Evolutionary conservation across 768 basidiomycete genomes (phyloP).

Genomic region (Tulasnella sp.): DNA sequence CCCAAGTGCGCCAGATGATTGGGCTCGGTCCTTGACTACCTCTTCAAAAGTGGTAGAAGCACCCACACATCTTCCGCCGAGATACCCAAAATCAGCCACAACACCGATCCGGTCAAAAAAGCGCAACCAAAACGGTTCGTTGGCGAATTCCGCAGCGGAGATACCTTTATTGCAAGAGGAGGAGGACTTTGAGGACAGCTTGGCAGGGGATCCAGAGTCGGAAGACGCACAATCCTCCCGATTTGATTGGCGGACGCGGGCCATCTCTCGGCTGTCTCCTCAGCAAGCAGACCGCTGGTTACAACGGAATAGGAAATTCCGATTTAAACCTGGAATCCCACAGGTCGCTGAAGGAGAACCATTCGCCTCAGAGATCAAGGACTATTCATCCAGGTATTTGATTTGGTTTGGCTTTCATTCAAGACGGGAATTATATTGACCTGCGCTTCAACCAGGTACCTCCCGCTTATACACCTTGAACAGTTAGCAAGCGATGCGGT

Average conservation of each 20-base stretch:
- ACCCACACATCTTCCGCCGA: neutral
- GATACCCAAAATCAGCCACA: neutral
- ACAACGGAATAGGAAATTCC: neutral
- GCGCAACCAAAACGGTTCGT: neutral
- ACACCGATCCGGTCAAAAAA: neutral
- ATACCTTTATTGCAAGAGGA: neutral
- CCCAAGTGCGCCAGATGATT: neutral
- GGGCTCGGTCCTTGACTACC: neutral
- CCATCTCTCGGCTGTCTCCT: neutral
- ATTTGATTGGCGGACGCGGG: neutral
- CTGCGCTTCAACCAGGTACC: slow-evolving; percentile 31
- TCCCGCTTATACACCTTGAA: slow-evolving; percentile 42
- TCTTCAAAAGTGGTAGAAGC: neutral
- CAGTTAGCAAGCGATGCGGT: slow-evolving; percentile 51
- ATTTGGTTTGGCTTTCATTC: neutral
- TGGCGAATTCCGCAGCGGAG: neutral
- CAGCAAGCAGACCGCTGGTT: neutral
- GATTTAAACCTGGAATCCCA: neutral
- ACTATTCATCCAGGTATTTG: neutral
- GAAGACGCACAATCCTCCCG: neutral
- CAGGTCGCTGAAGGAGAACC: neutral
- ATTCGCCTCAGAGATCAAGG: neutral
- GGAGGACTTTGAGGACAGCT: neutral
- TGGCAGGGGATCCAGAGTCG: neutral
- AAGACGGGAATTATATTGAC: neutral